Base-by-base conservation (phyloP, 2,329 filamentous ascomycete genomes). In the Microsporum canis region DNA sequence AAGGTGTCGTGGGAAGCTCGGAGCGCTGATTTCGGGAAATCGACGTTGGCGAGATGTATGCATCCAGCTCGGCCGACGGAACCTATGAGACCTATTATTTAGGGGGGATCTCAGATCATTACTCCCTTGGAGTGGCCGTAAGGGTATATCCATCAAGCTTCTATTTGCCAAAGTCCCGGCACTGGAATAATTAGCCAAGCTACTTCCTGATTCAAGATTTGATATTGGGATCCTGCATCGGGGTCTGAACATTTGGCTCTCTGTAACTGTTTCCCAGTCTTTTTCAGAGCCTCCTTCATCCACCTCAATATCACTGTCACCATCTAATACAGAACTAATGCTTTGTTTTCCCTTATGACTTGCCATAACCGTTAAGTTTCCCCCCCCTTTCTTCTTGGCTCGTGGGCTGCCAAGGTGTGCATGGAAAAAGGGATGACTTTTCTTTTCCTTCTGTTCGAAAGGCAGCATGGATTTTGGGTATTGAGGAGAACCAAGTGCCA, bases 221-320 rank as follows among this genome's bases (percentile, higher is more conserved):
- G 59, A 39, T 33, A 65, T 38, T 14, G 47, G 29, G 5, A 57
- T 60, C 34, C 17, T 39, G n/a, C 56, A 58, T 17, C 55, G 51
- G 38, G 59, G 59, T 47, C 57, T 60, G 41, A 65, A 63, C 43
- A 63, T 60, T n/a, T 63, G 62, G 55, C 65, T 68, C 12, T 63
- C 67, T 33, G 63, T 63, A 23, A 67, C 65, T 29, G 67, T 69
- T 47, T 69, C 67, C 68, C 68, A 70, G 58, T 69, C 68, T 41
- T 59, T 58, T 27, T 66, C 68, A 2, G 51, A 55, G 10, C n/a
- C 43, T 34, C 5, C n/a, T 27, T n/a, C 31, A 7, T 60, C 63
- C 31, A 60, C 57, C 2, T 63, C 60, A 3, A 51, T 29, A 31
- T 57, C 55, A 57, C 36, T 43, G 14, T 41, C 36, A n/a, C 7